Base-by-base conservation (phyloP, 1,284 basidiomycete species). In the Entoloma clypeatum region DNA sequence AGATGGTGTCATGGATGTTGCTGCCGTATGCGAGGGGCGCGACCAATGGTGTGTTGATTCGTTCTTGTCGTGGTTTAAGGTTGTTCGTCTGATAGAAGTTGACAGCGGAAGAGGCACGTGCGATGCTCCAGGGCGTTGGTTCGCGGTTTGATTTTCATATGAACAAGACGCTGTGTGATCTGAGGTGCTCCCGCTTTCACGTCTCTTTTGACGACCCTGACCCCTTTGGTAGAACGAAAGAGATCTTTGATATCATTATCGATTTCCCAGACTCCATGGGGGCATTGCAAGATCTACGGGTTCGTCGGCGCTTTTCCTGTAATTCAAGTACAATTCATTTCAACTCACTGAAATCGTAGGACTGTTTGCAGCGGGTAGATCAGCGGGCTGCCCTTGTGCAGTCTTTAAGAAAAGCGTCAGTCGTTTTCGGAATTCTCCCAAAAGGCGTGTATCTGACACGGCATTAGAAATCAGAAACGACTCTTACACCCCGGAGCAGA, bases 231-330 rank as follows among this genome's bases (percentile, higher is more conserved):
- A 93, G 92, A 29, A 91, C 85, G 0, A 72, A 72, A 36, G 92
- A 98, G 63, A 83, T 99, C 13, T 98, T 96, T 56, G 92, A 96
- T 51, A 95, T 99, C 43, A 94, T 99, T 44, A 82, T 95, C 34
- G 88, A 93, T 54, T 96, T 82, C 53, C 94, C 96, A 0, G 87
- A 92, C 43, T 96, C 94, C 0, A 71, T 72, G 47, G 78, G 84
- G 1, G 93, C 92, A 1, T 66, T 99, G n/a, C 74, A 87, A 43
- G 96, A 99, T 60, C 72, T 99, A 21, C 86, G 81, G 63, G 86
- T 88, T 49, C 22, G 68, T 53, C 10, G 4, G 26, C 2, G n/a
- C 8, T 35, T n/a, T 7, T 27, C 13, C 13, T 7, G 16, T 21
- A 11, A 24, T 1, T 3, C 13, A 18, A 22, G 5, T 23, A 3